phyloP scores from a whole-genome alignment of 192 early-diverging fungal species.

The Coemansia sp. region DNA sequence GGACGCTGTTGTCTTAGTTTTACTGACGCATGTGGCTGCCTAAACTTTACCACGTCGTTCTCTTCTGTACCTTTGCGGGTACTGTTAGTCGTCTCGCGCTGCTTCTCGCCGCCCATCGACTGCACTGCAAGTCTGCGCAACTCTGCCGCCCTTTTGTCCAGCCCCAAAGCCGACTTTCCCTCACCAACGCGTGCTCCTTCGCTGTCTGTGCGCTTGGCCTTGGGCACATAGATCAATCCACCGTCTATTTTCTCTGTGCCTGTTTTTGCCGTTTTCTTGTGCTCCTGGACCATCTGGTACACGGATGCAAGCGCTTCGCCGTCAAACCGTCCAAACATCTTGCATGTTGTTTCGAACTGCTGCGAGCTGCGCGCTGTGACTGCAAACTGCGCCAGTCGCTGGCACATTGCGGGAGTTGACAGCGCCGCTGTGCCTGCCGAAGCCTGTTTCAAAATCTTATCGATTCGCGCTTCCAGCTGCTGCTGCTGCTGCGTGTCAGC shows the following conservation, averaged over 20 bases:
- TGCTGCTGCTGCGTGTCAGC: slow-evolving; percentile 18
- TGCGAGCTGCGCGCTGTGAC: slow-evolving; percentile 8
- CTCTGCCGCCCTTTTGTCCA: slow-evolving; percentile 30
- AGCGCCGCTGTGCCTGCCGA: slow-evolving; percentile 9
- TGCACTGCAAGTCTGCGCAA: slow-evolving; percentile 24
- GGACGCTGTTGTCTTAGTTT: slow-evolving; percentile 48
- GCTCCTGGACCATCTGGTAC: slow-evolving; percentile 18
- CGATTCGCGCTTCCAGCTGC: slow-evolving; percentile 26
- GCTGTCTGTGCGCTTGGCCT: slow-evolving; percentile 5
- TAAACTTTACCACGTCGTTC: slow-evolving; percentile 12
- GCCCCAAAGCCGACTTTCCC: slow-evolving; percentile 28
- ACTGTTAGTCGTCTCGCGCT: too few species aligned
- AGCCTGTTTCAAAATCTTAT: slow-evolving; percentile 18
- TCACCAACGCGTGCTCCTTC: too few species aligned
- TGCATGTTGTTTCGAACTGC: slow-evolving; percentile 41
- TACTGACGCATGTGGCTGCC: slow-evolving; percentile 10
- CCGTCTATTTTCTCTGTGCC: neutral
- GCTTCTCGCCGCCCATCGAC: slow-evolving; percentile 16
- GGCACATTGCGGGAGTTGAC: slow-evolving; percentile 25
- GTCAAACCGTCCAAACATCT: slow-evolving; percentile 50
- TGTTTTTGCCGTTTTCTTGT: slow-evolving; percentile 1
- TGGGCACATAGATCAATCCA: slow-evolving; percentile 45
- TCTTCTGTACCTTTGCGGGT: neutral
- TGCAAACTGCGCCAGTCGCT: slow-evolving; percentile 41
- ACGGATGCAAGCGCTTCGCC: slow-evolving; percentile 14